Base-by-base conservation (phyloP, 2,329 filamentous ascomycete species). In the Torrubiellomyces zombiae region DNA sequence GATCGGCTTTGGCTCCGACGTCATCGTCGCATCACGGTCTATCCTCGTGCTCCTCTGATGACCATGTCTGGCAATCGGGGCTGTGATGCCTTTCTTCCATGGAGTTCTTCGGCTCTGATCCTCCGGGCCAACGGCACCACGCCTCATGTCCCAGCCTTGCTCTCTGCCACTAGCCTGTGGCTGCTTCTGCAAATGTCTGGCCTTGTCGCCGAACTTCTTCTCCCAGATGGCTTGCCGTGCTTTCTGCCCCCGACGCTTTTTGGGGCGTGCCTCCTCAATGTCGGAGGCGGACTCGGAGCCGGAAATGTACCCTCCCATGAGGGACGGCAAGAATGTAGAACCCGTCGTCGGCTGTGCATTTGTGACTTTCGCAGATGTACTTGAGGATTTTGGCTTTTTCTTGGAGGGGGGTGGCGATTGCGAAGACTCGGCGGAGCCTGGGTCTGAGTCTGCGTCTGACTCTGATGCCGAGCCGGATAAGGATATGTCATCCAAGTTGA, bases 241-340 rank as follows among this genome's bases (percentile, higher is more conserved):
- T 21, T 72, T 65, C 50, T 91, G 80, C 4, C 80, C 80, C 13
- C 77, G 63, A 39, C 86, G 85, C 50, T 83, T 85, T 38, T 69
- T 68, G 0, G 60, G 50, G 1, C 57, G 58, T 5, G 64, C 66
- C 2, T 60, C 48, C 26, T 82, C 77, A 13, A 79, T 55, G 33
- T 78, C 74, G 0, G 74, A 77, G 6, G 65, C 67, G 0, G 64
- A 69, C 37, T 80, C 77, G 7, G 74, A 79, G 23, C 76, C 78
- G 3, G 77, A 82, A 38, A 80, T 66, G 51, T 86, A 91, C 28
- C 77, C 77, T 12, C 72, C 75, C 63, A 81, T 80, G 10, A 89
- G 63, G 2, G 73, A 71, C 0, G 80, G 80, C 2, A 89, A 54
- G 43, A 83, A 82, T 1, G 67, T 67, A 1, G 76, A 67, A 18